phyloP scores from a whole-genome alignment of 768 basidiomycete genomes.

The Mycena crocata region DNA sequence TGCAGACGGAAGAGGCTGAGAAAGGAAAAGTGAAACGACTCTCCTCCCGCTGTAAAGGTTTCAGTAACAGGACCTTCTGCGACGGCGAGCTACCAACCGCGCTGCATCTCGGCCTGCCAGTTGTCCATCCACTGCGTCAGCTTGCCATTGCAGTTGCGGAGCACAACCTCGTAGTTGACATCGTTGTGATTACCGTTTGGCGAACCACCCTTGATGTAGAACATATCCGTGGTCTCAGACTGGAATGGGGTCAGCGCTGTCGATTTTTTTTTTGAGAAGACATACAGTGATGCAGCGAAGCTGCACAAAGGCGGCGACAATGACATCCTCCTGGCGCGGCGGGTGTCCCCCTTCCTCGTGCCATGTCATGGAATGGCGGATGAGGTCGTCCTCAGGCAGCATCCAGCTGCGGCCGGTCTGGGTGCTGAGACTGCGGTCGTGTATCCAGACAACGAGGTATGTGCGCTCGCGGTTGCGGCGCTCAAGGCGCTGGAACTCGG shows the following conservation, averaged over 20 bases:
- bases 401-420: conserved; percentile 91
- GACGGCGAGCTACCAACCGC: conserved; percentile 66
- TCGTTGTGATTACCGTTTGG: conserved; percentile 62
- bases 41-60: conserved; percentile 67
- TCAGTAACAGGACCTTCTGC: no score
- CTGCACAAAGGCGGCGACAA: conserved; percentile 81
- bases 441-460: conserved; percentile 87
- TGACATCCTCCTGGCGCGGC: conserved; percentile 82
- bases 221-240: conserved; percentile 85
- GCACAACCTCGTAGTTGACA: conserved; percentile 78
- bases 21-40: conserved; percentile 81
- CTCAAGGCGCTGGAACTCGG: conserved; percentile 74
- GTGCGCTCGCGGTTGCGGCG: conserved; percentile 89
- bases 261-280: conserved; percentile 24
- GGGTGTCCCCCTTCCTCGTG: conserved; percentile 68
- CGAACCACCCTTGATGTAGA: conserved; percentile 63
- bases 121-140: conserved; percentile 77
- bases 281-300: conserved; percentile 84
- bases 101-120: conserved; percentile 81
- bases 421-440: conserved; percentile 87
- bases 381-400: conserved; percentile 87
- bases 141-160: conserved; percentile 78
- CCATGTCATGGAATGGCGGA: conserved; percentile 77
- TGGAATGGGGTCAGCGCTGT: conserved; percentile 40
- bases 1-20: conserved; percentile 82